Evolutionary conservation across 139 green algal genomes (phyloP), one percentile per base, ranked within the genome.

Genomic region (Gonium pectorale): DNA sequence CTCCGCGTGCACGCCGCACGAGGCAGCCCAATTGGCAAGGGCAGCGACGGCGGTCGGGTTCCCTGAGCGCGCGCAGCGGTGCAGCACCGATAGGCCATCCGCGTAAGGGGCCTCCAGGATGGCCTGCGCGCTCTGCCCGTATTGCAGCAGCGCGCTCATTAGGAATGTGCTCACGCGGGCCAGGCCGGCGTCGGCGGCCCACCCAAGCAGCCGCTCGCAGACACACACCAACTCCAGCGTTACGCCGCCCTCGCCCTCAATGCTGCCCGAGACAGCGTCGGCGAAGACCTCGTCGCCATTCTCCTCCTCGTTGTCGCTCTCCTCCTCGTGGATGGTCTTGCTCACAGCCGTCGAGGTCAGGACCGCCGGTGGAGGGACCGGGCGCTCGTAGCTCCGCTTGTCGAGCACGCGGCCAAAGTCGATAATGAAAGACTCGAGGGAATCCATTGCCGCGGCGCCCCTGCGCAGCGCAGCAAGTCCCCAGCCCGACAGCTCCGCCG

Each of bases 31-130:
- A n/a, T 66, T 79, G 62, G 91, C 67, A 38, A 93, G 29, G 26
- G 79, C 87, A 3, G 35, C 31, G 73, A 94, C 75, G 26, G 90
- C 54, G 7, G n/a, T 6, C 41, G 88, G 51, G 52, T 46, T 88
- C 46, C 86, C 72, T 59, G 54, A 80, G 29, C 89, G 86, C 33
- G 89, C 72, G 33, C 75, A 87, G 24, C 89, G 83, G 71, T 92
- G 89, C 67, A 91, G 64, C 67, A 92, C 63, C 49, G 60, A 67
- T 29, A 91, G 83, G 26, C 77, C 84, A 33, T 70, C 59, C 1
- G 33, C 33, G 31, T 64, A 67, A 52, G 54, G n/a, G 27, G 68
- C 77, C 49, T 64, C n/a, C 9, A 38, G 67, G 2, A 56, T 54
- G 0, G 60, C 31, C 43, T 62, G 43, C 62, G 73, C 66, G 33